phyloP scores from a whole-genome alignment of 768 basidiomycete species.

The Chalciporus chontae region DNA sequence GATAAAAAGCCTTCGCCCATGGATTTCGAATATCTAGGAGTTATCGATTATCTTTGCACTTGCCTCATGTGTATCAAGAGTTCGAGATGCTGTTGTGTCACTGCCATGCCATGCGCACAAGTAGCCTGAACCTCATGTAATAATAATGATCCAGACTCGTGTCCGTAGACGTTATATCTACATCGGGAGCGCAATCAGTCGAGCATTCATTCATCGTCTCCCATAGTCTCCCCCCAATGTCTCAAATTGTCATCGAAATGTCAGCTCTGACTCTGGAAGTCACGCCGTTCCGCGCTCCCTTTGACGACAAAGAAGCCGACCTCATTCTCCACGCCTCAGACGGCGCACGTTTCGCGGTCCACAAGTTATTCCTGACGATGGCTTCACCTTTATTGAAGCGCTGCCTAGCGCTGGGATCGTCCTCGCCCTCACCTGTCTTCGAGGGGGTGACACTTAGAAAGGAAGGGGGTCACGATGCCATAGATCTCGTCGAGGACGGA shows the following conservation, averaged over 20 bases:
- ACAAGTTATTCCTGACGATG: conserved; percentile 39
- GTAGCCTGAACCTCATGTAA: conserved; percentile 30
- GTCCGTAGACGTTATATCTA: conserved; percentile 25
- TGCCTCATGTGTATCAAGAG: conserved; percentile 25
- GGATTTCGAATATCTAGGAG: background rate
- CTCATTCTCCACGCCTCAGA: conserved; percentile 42
- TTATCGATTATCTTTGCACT: conserved; percentile 7
- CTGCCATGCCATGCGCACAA: conserved; percentile 24
- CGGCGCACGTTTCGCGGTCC: conserved; percentile 41
- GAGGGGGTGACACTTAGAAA: conserved; percentile 21
- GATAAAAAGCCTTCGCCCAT: conserved; percentile 1
- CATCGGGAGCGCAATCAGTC: conserved; percentile 17
- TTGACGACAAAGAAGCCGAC: conserved; percentile 41
- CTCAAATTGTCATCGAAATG: conserved; percentile 24
- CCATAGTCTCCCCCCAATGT: conserved; percentile 20
- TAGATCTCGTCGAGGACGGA: conserved; percentile 32
- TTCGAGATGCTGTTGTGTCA: conserved; percentile 9
- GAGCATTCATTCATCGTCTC: conserved; percentile 10
- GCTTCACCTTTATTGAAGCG: conserved; percentile 41
- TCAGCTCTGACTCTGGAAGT: conserved; percentile 29
- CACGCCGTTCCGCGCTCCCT: conserved; percentile 29
- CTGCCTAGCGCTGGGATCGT: conserved; percentile 20
- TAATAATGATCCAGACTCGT: conserved; percentile 8
- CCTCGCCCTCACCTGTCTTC: conserved; percentile 29
- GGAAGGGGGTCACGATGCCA: conserved; percentile 24